These are phyloP conservation scores for Takakia lepidozioides DNA, from an alignment of 225 moss, liverwort and hornwort genomes.

Conservation along the genomic window DNA sequence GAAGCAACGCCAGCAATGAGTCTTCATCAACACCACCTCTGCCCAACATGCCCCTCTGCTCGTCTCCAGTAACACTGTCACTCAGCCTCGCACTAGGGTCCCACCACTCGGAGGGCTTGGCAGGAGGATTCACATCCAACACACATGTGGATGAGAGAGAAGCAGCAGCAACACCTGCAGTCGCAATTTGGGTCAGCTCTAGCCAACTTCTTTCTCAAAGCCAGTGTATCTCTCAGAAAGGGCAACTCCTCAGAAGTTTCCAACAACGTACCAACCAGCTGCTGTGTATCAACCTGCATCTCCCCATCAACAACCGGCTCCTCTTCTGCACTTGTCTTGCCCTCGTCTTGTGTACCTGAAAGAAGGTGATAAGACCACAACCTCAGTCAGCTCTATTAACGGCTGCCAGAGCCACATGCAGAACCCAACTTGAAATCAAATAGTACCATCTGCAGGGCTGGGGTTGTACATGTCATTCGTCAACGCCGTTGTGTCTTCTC, in stretches of 20 bases:
- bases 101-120: slow-evolving; percentile 20
- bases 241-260: no score
- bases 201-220: not conserved
- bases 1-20: slow-evolving; percentile 74
- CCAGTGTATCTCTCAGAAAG: no score
- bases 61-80: no score
- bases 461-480: slow-evolving; percentile 38
- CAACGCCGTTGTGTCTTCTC: slow-evolving; percentile 57
- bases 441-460: slow-evolving; percentile 53
- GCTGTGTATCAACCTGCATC: slow-evolving; percentile 18
- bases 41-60: slow-evolving; percentile 4
- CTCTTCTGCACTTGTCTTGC: slow-evolving; percentile 23
- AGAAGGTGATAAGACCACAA: not conserved
- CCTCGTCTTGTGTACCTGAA: slow-evolving; percentile 17
- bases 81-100: slow-evolving; percentile 18
- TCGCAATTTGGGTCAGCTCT: not conserved
- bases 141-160: slow-evolving; percentile 18
- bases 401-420: no score
- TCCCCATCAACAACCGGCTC: slow-evolving; percentile 28
- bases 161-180: slow-evolving; percentile 38
- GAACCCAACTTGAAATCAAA: no score
- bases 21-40: slow-evolving; percentile 71
- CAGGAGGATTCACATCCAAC: slow-evolving; percentile 13
- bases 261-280: slow-evolving; percentile 13
- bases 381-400: no score